Evolutionary conservation across 1,284 basidiomycete species (phyloP).

Genomic region (Tausonia pullulans): DNA sequence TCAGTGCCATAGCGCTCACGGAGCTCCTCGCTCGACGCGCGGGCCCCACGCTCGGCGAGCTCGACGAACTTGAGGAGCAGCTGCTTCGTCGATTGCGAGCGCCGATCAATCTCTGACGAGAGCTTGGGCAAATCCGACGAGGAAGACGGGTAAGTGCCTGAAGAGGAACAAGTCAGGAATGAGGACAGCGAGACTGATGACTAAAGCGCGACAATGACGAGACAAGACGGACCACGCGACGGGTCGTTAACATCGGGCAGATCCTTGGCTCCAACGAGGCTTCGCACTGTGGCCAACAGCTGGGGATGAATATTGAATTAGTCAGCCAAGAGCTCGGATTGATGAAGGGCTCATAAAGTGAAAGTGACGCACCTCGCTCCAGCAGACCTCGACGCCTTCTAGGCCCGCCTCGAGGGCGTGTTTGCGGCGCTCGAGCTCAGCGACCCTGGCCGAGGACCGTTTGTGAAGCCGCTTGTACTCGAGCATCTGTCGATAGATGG

Average conservation of each 20-base stretch:
- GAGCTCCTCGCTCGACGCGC: constrained; percentile 10
- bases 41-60: constrained; percentile 9
- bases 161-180: background rate
- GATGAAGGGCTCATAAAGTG: background rate
- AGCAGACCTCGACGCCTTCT: constrained; percentile 74
- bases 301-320: constrained; percentile 28
- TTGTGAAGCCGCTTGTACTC: constrained; percentile 75
- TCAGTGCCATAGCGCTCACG: constrained; percentile 3
- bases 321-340: background rate
- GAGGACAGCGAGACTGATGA: background rate
- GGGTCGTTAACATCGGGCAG: constrained; percentile 27
- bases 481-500: constrained; percentile 82
- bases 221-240: background rate
- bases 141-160: background rate
- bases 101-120: constrained; percentile 6
- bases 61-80: constrained; percentile 16
- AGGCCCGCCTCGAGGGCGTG: constrained; percentile 64
- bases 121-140: constrained; percentile 7
- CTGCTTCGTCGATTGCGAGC: constrained; percentile 11
- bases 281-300: constrained; percentile 57
- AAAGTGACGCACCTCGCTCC: constrained; percentile 57
- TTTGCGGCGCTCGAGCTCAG: constrained; percentile 61
- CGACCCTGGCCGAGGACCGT: constrained; percentile 53
- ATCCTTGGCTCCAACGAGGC: constrained; percentile 48
- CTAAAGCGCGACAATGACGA: background rate